These are phyloP conservation scores for Forsythia suspensa DNA, from an alignment of 257 asterid species.

Conservation along the genomic window DNA sequence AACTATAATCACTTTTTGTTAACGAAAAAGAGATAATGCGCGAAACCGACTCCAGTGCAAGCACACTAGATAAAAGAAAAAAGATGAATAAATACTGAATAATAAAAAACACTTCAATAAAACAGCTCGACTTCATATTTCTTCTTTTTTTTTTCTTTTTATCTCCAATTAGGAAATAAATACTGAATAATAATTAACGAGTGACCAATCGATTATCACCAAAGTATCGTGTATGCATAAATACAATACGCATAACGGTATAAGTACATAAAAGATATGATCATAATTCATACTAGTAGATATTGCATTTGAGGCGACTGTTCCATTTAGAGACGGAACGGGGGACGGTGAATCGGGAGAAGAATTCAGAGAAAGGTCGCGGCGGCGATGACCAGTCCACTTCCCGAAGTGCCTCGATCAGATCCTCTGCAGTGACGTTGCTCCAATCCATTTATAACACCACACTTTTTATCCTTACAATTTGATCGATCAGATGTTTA, in stretches of 20 bases:
- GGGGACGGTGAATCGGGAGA: conserved; percentile 50
- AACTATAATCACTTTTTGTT: neutral
- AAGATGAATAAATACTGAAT: too few relatives aligned
- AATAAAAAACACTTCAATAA: too few relatives aligned
- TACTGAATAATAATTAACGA: neutral
- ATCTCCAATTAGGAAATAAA: neutral
- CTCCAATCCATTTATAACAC: conserved; percentile 76
- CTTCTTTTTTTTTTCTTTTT: neutral
- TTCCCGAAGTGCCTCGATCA: conserved; percentile 53
- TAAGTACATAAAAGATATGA: neutral
- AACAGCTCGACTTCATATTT: neutral
- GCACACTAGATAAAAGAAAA: neutral
- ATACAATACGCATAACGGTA: neutral
- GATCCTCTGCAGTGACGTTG: conserved; percentile 65
- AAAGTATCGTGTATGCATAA: neutral
- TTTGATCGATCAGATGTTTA: conserved; percentile 11
- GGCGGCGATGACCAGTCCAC: conserved; percentile 65
- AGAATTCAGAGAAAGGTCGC: conserved; percentile 47
- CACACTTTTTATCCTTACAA: neutral
- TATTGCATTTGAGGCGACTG: conserved; percentile 60
- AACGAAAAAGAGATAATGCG: too few relatives aligned
- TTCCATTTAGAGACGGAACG: conserved; percentile 48
- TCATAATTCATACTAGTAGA: conserved; percentile 49
- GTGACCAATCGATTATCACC: neutral
- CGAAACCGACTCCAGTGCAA: too few relatives aligned